Evolutionary conservation across 1,284 basidiomycete species (phyloP), one percentile per base, ranked within the genome.

Genomic region (Ceraceosorus bombacis): DNA sequence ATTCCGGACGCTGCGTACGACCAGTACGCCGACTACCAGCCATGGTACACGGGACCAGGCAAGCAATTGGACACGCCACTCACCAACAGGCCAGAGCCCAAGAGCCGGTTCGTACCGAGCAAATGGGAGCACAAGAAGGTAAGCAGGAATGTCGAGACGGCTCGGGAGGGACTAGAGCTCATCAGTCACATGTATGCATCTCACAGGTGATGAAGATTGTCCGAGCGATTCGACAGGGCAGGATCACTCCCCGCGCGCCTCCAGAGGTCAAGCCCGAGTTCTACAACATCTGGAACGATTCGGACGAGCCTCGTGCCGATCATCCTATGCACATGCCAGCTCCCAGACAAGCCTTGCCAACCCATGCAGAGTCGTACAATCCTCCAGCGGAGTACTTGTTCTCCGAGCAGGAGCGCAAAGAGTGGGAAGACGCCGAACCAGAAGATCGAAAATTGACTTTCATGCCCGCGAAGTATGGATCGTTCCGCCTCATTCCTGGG

Each of bases 111-210:
- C 85, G 85, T 97, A 5, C 90, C 94, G 10, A 94, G 90, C 81
- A 98, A 95, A 82, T 98, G 95, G 95, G 95, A 98, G 81, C 96
- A 97, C 81, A 87, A 96, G 83, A 98, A 98, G 85, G 91, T 88
- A 70, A 62, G 79, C 61, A 4, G 43, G 1, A 4, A 10, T n/a
- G 12, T 12, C 41, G 43, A 46, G 43, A 4, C 10, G 9, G 43
- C 43, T 46, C 43, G 27, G 2, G 27, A 27, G 27, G 27, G 27
- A 27, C 43, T 10, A 46, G 43, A 46, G 43, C 43, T 27, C 27
- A 27, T n/a, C 39, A 27, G 4, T 48, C 54, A 37, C 51, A 54
- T 56, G 51, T 54, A 37, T 49, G 6, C 12, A 49, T 27, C 51
- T 43, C 48, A 39, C 65, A 93, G 90, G 85, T 98, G 69, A 96